Evolutionary conservation across 208 protist genomes (phyloP), one percentile per base, ranked within the genome.

Genomic region (Wallacemonas sp.): DNA sequence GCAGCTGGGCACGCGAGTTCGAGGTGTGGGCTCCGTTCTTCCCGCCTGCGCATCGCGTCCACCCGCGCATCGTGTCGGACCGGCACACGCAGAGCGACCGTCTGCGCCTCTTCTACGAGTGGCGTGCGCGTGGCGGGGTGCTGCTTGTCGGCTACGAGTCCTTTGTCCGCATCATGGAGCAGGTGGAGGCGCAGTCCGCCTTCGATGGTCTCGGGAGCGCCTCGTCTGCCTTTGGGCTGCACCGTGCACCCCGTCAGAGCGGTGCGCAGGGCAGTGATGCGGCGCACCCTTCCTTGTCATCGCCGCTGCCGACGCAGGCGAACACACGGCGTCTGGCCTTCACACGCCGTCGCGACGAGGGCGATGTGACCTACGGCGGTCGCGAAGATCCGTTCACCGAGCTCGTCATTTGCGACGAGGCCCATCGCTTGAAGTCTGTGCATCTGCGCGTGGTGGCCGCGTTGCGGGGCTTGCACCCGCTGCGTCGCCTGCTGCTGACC

Each of bases 371-470:
- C 18, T 74, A 69, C 50, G 78, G 71, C 7, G 74, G 70, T 28
- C 46, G 54, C 14, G 68, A 61, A 2, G 74, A 85, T 55, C 74
- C 70, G 2, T 91, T 80, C 48, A 89, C 82, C 33, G 92, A 96
- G 66, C 76, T 98, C 28, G 70, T 98, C 26, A 77, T 98, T 48
- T 97, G 92, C 64, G 95, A 98, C 64, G 95, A 98, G 65, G 95
- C 88, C 5, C 95, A 98, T 68, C 70, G 91, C 12, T 75, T 98
- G 2, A 97, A 97, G 78, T 96, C 91, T 2, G 72, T 75, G 1
- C 76, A 92, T 18, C 73, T 96, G 59, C 79, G 94, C 57, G 72
- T 90, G 28, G 81, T 89, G 2, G 49, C 65, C n/a, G 86, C 86
- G 10, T 50, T 97, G 10, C 76, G 82, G 39, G 44, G 67, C 3